These are phyloP conservation scores for Fusarium avenaceum DNA, from an alignment of 2,329 filamentous ascomycete genomes.

Conservation along the genomic window DNA sequence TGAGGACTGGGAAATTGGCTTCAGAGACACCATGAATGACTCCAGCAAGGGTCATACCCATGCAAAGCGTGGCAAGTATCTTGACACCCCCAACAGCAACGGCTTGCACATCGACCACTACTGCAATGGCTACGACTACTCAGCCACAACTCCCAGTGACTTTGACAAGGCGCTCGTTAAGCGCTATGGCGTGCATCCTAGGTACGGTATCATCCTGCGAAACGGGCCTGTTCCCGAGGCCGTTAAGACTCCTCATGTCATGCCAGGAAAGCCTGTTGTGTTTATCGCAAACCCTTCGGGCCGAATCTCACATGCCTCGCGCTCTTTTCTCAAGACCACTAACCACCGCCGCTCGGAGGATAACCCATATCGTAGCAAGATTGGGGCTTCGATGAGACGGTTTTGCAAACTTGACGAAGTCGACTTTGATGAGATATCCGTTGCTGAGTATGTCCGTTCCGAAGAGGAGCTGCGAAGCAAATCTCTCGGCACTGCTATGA, in stretches of 20 bases:
- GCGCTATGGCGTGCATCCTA: constrained; percentile 66
- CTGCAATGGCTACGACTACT: constrained; percentile 66
- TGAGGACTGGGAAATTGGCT: constrained; percentile 69
- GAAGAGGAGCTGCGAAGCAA: constrained; percentile 53
- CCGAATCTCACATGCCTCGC: constrained; percentile 63
- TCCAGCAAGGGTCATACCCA: constrained; percentile 66
- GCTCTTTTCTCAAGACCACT: constrained; percentile 56
- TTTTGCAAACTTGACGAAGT: constrained; percentile 56
- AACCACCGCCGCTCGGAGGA: constrained; percentile 55
- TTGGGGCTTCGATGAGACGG: constrained; percentile 53
- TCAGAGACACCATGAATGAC: constrained; percentile 70
- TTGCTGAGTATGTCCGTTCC: constrained; percentile 53
- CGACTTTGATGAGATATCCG: constrained; percentile 52
- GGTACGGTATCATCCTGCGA: constrained; percentile 66
- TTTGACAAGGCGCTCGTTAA: constrained; percentile 65
- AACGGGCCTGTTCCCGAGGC: constrained; percentile 62
- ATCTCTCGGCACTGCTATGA: constrained; percentile 55
- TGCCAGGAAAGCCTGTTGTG: constrained; percentile 63
- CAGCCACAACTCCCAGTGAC: constrained; percentile 62
- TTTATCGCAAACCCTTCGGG: constrained; percentile 63
- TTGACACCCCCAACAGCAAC: constrained; percentile 67
- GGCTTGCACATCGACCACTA: constrained; percentile 68
- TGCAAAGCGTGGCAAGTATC: constrained; percentile 66
- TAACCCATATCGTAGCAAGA: constrained; percentile 53
- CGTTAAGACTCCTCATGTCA: constrained; percentile 56